Evolutionary conservation across 192 early-diverging fungal genomes (phyloP).

Genomic region (Podila minutissima): DNA sequence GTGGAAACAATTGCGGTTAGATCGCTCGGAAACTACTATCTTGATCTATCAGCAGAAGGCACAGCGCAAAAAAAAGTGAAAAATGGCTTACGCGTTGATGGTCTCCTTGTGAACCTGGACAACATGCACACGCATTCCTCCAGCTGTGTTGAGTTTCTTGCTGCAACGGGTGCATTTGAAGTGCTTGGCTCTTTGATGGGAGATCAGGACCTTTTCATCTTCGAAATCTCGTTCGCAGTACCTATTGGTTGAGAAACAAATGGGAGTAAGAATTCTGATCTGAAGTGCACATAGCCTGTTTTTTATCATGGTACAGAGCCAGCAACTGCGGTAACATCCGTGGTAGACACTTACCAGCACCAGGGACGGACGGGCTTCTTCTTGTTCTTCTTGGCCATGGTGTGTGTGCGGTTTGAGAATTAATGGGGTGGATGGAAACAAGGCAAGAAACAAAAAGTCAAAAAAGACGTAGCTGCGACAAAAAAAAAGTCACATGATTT

Average conservation of each 20-base stretch:
- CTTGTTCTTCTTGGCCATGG: slow-evolving; percentile 76
- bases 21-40: background rate
- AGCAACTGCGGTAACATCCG: background rate
- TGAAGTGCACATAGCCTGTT: background rate
- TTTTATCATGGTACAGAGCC: background rate
- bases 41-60: background rate
- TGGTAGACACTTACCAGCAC: slow-evolving; percentile 69
- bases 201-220: slow-evolving; percentile 92
- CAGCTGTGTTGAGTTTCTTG: slow-evolving; percentile 88
- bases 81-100: slow-evolving; percentile 66
- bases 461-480: too few species aligned
- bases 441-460: too few species aligned
- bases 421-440: background rate
- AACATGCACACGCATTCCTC: slow-evolving; percentile 91
- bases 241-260: slow-evolving; percentile 53
- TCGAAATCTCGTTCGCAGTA: slow-evolving; percentile 98
- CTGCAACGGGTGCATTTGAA: slow-evolving; percentile 90
- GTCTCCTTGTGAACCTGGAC: slow-evolving; percentile 95
- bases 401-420: background rate
- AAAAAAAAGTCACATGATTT: too few species aligned
- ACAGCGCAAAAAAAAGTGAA: background rate
- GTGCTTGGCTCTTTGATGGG: slow-evolving; percentile 94
- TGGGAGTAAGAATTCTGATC: background rate
- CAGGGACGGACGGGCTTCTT: slow-evolving; percentile 72
- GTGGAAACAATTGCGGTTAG: background rate